Evolutionary conservation across 1,284 basidiomycete species (phyloP).

Genomic region (Malassezia furfur): DNA sequence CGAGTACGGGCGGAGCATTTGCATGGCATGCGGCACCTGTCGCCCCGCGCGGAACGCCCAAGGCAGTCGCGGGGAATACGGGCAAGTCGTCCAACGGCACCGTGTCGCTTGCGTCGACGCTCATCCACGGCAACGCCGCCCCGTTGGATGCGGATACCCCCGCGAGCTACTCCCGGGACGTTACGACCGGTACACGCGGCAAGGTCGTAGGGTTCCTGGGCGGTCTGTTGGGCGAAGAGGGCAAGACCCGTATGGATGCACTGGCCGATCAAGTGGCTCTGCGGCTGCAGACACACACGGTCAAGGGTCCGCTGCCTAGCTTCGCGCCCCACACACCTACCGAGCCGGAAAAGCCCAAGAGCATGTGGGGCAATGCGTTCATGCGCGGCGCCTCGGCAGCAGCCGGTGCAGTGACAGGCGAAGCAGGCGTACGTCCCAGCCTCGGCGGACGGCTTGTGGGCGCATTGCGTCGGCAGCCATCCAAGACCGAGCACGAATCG

Average conservation of each 20-base stretch:
- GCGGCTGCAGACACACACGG: constrained; percentile 39
- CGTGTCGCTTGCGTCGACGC: constrained; percentile 4
- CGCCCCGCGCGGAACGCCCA: constrained; percentile 20
- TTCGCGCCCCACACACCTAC: constrained; percentile 29
- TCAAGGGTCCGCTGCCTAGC: constrained; percentile 39
- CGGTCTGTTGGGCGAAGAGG: constrained; percentile 43
- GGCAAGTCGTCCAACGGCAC: background rate
- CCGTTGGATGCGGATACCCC: constrained; percentile 23
- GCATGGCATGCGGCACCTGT: constrained; percentile 42
- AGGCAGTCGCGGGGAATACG: background rate
- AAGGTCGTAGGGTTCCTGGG: constrained; percentile 44
- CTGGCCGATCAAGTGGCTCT: constrained; percentile 43
- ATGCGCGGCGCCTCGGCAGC: constrained; percentile 5
- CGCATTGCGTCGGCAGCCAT: constrained; percentile 20
- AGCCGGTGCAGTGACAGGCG: constrained; percentile 14
- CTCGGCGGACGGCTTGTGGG: constrained; percentile 29
- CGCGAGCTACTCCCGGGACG: constrained; percentile 40
- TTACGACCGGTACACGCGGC: constrained; percentile 38
- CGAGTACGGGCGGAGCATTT: constrained; percentile 36
- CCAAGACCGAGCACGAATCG: background rate
- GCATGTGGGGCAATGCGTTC: constrained; percentile 7
- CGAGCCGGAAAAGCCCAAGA: constrained; percentile 14
- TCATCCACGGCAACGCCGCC: constrained; percentile 3
- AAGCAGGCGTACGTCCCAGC: constrained; percentile 20
- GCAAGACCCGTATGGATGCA: constrained; percentile 42